Evolutionary conservation across 805 yeast species (phyloP).

Genomic region (Candida alai): DNA sequence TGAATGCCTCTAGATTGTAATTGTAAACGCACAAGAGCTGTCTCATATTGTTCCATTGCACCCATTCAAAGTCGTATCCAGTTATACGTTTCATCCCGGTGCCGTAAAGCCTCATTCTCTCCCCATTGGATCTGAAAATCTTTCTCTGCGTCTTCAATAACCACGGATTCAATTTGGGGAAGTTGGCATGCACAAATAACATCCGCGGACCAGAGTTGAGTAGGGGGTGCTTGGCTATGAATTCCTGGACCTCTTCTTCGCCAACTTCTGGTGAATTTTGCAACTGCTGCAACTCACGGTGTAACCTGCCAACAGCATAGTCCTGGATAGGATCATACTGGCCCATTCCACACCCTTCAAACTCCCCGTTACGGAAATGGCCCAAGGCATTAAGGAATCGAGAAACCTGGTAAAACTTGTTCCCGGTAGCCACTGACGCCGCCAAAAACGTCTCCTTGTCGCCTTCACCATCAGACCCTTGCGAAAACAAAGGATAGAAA

Average conservation of each 20-base stretch:
- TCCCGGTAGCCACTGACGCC: conserved; percentile 51
- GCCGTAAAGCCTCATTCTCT: conserved; percentile 56
- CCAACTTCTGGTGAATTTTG: conserved; percentile 4
- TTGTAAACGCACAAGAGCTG: conserved; percentile 50
- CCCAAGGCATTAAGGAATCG: conserved; percentile 52
- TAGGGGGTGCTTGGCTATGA: conserved; percentile 8
- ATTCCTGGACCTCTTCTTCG: conserved; percentile 4
- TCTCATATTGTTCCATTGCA: conserved; percentile 59
- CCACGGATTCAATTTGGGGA: conserved; percentile 66
- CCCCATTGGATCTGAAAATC: conserved; percentile 38
- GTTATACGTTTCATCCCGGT: conserved; percentile 48
- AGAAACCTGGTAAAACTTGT: conserved; percentile 53
- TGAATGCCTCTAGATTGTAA: conserved; percentile 42
- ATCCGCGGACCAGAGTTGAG: conserved; percentile 22
- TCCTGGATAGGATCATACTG: conserved; percentile 71
- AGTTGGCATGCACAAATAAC: conserved; percentile 62
- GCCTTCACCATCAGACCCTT: conserved; percentile 65
- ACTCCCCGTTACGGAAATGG: conserved; percentile 35
- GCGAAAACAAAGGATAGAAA: conserved; percentile 41
- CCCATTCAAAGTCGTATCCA: conserved; percentile 55
- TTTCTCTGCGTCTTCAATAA: conserved; percentile 40
- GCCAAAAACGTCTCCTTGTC: conserved; percentile 77
- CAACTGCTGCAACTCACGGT: conserved; percentile 12
- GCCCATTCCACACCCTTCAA: conserved; percentile 73
- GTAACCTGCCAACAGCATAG: conserved; percentile 18